Percentiles rank a stretch among this genome's conserved stretches.
Evolutionary conservation across 371 early-diverging fungal genomes (phyloP).

Genomic region (Mucor saturninus): DNA sequence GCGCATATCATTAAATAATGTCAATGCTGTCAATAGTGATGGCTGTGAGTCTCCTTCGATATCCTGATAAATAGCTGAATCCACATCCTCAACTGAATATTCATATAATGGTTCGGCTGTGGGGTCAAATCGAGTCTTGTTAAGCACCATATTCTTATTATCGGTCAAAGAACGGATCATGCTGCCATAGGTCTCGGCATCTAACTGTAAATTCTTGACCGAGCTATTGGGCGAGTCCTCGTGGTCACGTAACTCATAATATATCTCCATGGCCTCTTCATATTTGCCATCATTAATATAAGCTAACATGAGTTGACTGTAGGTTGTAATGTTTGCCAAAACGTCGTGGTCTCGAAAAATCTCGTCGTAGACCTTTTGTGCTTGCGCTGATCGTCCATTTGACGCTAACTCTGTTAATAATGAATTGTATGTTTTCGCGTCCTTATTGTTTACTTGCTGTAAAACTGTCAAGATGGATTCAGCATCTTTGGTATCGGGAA

Average conservation of each 20-base stretch:
- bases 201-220: conserved; percentile 5
- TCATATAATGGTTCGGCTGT: conserved; percentile 25
- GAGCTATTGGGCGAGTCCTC: conserved; percentile 8
- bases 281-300: conserved; percentile 43
- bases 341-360: conserved; percentile 33
- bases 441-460: conserved; percentile 6
- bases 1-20: conserved; percentile 53
- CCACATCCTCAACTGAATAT: conserved; percentile 32
- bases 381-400: conserved; percentile 40
- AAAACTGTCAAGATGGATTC: conserved; percentile 16
- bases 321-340: conserved; percentile 38
- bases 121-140: conserved; percentile 1
- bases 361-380: conserved; percentile 44
- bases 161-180: conserved; percentile 20
- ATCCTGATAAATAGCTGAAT: conserved; percentile 13
- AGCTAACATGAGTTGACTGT: conserved; percentile 43
- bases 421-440: conserved; percentile 33
- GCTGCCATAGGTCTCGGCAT: conserved; percentile 13
- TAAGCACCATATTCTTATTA: conserved; percentile 4
- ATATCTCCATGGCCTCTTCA: conserved; percentile 52
- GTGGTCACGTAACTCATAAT: conserved; percentile 44
- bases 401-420: conserved; percentile 37
- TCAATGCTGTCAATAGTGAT: conserved; percentile 35
- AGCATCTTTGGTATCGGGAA: conserved; percentile 20
- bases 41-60: conserved; percentile 36